Evolutionary conservation across 2,329 filamentous ascomycete genomes (phyloP).

Genomic region (Daldinia eschscholtzii): DNA sequence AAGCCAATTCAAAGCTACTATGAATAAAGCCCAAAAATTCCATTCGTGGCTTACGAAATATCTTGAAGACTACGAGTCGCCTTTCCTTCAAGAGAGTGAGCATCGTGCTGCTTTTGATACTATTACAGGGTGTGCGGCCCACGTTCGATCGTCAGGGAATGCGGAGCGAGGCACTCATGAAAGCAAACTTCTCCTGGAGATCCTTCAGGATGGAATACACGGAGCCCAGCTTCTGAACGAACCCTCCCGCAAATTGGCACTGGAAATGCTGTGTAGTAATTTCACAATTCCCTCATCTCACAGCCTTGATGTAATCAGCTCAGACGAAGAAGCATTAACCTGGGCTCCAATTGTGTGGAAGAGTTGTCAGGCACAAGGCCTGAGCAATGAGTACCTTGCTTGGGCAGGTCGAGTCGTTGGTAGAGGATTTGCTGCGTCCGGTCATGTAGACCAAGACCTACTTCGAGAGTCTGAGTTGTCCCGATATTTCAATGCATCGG

Average conservation of each 20-base stretch:
- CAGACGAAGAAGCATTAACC: constrained; percentile 72
- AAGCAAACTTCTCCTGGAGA: constrained; percentile 80
- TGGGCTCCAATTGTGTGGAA: constrained; percentile 80
- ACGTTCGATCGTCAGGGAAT: constrained; percentile 76
- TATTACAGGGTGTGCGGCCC: constrained; percentile 77
- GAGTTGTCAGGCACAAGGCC: constrained; percentile 74
- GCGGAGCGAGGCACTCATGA: constrained; percentile 79
- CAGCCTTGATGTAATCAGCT: constrained; percentile 75
- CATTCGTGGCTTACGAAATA: constrained; percentile 82
- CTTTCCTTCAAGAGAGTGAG: constrained; percentile 61
- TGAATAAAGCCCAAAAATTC: constrained; percentile 80
- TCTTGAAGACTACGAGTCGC: constrained; percentile 71
- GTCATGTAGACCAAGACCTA: constrained; percentile 72
- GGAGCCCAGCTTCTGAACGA: constrained; percentile 75
- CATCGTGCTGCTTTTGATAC: constrained; percentile 71
- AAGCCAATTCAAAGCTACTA: constrained; percentile 81
- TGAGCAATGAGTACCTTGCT: constrained; percentile 77
- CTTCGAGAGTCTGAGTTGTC: constrained; percentile 70
- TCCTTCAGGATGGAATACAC: constrained; percentile 79
- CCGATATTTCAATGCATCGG: constrained; percentile 62
- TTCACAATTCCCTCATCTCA: constrained; percentile 73
- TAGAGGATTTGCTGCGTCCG: constrained; percentile 82
- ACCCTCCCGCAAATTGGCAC: constrained; percentile 76
- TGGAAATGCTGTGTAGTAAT: constrained; percentile 78
- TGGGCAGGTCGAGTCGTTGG: constrained; percentile 92